Base-by-base conservation (phyloP, 225 moss, liverwort and hornwort genomes). In the Bryum argenteum region DNA sequence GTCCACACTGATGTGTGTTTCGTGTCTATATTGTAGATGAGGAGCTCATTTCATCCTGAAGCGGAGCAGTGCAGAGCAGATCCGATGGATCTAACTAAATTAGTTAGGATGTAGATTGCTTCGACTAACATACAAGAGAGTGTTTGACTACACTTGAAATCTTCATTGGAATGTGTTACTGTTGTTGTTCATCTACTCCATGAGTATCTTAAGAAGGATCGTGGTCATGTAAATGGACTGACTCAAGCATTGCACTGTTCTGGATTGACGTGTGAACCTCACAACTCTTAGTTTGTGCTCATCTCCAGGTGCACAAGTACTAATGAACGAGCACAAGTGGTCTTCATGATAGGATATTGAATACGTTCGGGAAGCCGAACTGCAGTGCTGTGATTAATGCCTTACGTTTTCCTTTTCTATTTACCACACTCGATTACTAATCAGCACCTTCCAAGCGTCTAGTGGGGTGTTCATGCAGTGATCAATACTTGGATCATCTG, bases 1-100 rank as follows among this genome's bases (percentile, higher is more conserved):
- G 38, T 48, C 48, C 20, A 9, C 21, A 68, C 41, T 67, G 76
- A 72, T 57, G 37, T 64, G 51, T 42, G 55, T 66, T 43, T n/a
- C n/a, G 51, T 72, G 72, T 33, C 33, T 33, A 72, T 43, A 24
- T 33, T 54, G 70, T 71, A 71, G 48, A 69, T 57, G 76, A 57
- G 73, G 67, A 74, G 67, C 71, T 67, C 22, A 10, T 33, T 39
- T 67, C 67, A 67, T 33, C 61, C 21, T 80, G 28, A 23, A 42
- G 21, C 8, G 15, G 61, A 47, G 75, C 69, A 28, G 55, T 69
- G 39, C 63, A 70, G 23, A 76, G 44, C 38, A 62, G 39, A 44
- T 12, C 21, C 22, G 22, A 57, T 21, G 23, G 19, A 23, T 58
- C 48, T 58, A 8, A 61, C 51, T 5, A 1, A 21, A 33, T 24